Evolutionary conservation across 2,329 filamentous ascomycete genomes (phyloP).

Genomic region (Alternaria triticina): DNA sequence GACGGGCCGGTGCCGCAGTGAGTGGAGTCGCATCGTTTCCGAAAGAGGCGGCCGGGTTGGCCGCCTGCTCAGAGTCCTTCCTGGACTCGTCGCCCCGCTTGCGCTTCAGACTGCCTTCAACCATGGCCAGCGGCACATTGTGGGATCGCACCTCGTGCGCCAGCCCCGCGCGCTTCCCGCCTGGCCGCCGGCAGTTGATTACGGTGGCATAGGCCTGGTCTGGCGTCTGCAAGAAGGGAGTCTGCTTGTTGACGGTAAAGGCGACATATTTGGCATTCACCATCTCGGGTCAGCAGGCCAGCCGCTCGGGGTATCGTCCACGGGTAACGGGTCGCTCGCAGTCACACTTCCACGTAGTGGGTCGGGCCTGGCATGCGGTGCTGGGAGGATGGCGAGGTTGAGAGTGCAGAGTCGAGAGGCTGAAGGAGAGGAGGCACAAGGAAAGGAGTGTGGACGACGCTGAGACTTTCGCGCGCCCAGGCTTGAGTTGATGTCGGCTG

Average conservation of each 20-base stretch:
- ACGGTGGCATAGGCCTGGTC: constrained; percentile 42
- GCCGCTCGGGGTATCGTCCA: constrained; percentile 29
- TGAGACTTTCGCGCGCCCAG: constrained; percentile 34
- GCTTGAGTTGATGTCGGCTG: constrained; percentile 29
- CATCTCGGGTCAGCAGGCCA: constrained; percentile 47
- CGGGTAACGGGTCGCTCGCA: constrained; percentile 20
- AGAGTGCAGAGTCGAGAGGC: constrained; percentile 20
- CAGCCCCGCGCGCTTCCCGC: constrained; percentile 31
- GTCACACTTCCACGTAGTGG: constrained; percentile 16
- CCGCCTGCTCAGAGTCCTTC: constrained; percentile 7
- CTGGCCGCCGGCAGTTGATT: constrained; percentile 44
- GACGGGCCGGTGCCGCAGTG: constrained; percentile 10
- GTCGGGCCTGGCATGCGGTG: constrained; percentile 19
- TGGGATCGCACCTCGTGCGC: constrained; percentile 38
- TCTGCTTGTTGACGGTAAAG: constrained; percentile 49
- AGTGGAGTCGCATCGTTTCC: constrained; percentile 15
- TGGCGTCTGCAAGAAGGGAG: constrained; percentile 32
- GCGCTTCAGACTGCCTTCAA: constrained; percentile 36
- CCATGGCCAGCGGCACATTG: constrained; percentile 37
- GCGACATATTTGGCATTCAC: constrained; percentile 48
- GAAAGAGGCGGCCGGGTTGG: not conserved
- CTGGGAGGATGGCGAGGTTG: constrained; percentile 4
- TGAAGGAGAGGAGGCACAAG: constrained; percentile 20
- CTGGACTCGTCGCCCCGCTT: constrained; percentile 27
- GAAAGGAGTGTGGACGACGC: constrained; percentile 32